phyloP scores from a whole-genome alignment of 2,329 filamentous ascomycete species.

The Diaporthe sp. region DNA sequence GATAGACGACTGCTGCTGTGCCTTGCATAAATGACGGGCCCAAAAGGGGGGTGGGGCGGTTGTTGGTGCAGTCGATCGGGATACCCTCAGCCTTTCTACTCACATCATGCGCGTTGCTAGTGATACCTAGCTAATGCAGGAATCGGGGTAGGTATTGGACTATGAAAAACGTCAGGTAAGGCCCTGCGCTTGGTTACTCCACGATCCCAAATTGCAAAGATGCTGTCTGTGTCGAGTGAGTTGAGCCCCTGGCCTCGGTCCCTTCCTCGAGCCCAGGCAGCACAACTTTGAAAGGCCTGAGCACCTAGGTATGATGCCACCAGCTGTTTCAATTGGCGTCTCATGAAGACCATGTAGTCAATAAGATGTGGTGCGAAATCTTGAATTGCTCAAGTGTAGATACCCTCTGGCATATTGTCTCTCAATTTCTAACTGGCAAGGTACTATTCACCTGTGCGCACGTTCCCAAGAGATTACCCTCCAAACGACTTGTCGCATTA shows the following conservation, averaged over 20 bases:
- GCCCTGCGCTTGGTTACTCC: neutral
- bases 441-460: constrained; percentile 38
- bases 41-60: no score
- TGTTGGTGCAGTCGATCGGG: no score
- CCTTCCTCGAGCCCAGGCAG: neutral
- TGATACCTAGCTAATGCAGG: neutral
- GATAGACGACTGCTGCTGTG: neutral
- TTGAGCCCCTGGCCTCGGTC: no score
- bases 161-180: neutral
- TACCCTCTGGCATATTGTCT: no score
- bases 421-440: constrained; percentile 32
- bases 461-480: constrained; percentile 32
- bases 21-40: neutral
- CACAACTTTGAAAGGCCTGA: neutral
- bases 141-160: neutral
- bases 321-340: neutral
- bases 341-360: neutral
- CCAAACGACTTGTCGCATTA: constrained; percentile 37
- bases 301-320: neutral
- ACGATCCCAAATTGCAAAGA: neutral
- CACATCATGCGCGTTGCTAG: neutral
- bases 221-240: neutral
- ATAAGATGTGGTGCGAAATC: neutral
- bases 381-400: neutral
- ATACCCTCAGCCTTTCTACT: no score